Conservation (phyloP, 495 filamentous ascomycete genomes). For the Penicillium riverlandense region DNA sequence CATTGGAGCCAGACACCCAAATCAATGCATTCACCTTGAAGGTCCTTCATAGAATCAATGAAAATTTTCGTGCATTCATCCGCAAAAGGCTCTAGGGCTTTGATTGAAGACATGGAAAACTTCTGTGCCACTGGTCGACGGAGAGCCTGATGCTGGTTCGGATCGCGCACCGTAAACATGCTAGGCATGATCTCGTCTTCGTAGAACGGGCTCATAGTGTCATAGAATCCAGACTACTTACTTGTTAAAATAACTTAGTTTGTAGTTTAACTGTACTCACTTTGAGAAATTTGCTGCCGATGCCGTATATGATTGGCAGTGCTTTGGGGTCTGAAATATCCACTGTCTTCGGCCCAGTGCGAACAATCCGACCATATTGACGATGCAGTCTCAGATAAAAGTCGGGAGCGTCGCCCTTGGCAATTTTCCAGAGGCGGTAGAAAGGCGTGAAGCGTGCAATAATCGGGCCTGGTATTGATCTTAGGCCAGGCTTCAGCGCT, state of each 20-base stretch:
- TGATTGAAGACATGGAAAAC: slow-evolving; percentile 38
- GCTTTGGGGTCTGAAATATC: slow-evolving; percentile 44
- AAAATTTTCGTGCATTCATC: slow-evolving; percentile 38
- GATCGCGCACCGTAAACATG: slow-evolving; percentile 64
- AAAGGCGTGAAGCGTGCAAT: slow-evolving; percentile 6
- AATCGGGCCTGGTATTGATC: slow-evolving; percentile 6
- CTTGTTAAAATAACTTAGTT: no score
- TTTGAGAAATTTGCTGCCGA: slow-evolving; percentile 67
- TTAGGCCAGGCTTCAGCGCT: slow-evolving; percentile 1
- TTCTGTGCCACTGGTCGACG: slow-evolving; percentile 44
- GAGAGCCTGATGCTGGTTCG: slow-evolving; percentile 58
- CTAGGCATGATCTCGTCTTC: slow-evolving; percentile 55
- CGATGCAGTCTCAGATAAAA: slow-evolving; percentile 5
- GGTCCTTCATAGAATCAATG: slow-evolving; percentile 20
- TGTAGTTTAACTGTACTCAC: slow-evolving; percentile 20
- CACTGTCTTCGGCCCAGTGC: slow-evolving; percentile 2
- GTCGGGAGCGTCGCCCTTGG: slow-evolving; percentile 4
- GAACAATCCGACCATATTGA: slow-evolving; percentile 4
- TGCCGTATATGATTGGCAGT: slow-evolving; percentile 62
- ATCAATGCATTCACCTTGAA: slow-evolving; percentile 42
- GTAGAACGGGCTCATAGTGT: slow-evolving; percentile 53
- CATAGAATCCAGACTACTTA: slow-evolving; percentile 55
- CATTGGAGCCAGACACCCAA: slow-evolving; percentile 49
- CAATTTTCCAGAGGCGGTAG: slow-evolving; percentile 6
- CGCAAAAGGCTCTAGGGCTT: slow-evolving; percentile 36